These are phyloP conservation scores for Epichloe gansuensis DNA, from an alignment of 2,329 filamentous ascomycete genomes.

Conservation along the genomic window DNA sequence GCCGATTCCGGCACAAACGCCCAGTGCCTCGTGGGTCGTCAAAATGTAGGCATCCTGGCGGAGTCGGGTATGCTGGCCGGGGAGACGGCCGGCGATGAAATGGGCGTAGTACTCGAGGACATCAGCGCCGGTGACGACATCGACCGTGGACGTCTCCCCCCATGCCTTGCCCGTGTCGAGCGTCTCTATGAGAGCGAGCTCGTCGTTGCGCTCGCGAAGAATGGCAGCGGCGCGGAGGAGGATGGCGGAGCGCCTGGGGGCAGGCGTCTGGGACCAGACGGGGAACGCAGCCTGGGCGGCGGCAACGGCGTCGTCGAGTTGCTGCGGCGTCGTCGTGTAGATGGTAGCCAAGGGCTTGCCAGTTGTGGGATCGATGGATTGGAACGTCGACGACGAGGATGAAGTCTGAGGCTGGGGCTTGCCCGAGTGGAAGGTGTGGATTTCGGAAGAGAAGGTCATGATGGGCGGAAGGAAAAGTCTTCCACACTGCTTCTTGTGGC, in stretches of 20 bases:
- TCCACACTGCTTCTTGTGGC: no score
- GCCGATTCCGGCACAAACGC: conserved; percentile 76
- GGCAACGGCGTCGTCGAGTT: conserved; percentile 59
- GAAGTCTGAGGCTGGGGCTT: conserved; percentile 45
- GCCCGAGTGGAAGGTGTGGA: conserved; percentile 65
- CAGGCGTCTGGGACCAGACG: conserved; percentile 62
- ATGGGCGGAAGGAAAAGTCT: background rate
- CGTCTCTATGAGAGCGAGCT: conserved; percentile 67
- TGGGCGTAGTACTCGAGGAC: conserved; percentile 81
- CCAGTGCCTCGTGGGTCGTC: conserved; percentile 68
- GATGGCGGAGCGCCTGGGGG: conserved; percentile 63
- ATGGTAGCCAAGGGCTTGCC: conserved; percentile 56
- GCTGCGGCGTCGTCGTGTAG: conserved; percentile 50
- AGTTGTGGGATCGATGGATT: conserved; percentile 62
- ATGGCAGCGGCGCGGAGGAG: conserved; percentile 64
- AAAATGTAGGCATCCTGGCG: conserved; percentile 70
- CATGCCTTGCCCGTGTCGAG: conserved; percentile 78
- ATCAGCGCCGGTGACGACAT: conserved; percentile 71
- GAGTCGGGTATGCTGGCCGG: conserved; percentile 65
- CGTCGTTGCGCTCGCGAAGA: conserved; percentile 64
- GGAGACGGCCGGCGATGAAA: conserved; percentile 63
- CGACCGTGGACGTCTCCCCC: conserved; percentile 77
- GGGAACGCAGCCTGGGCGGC: conserved; percentile 62
- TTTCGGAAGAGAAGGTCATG: conserved; percentile 25
- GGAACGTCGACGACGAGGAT: conserved; percentile 49